A percentile compares a stretch with the other conserved stretches of the same genome.
These are phyloP conservation scores for Colletotrichum somersetense DNA, from an alignment of 2,329 filamentous ascomycete genomes.

Conservation along the genomic window DNA sequence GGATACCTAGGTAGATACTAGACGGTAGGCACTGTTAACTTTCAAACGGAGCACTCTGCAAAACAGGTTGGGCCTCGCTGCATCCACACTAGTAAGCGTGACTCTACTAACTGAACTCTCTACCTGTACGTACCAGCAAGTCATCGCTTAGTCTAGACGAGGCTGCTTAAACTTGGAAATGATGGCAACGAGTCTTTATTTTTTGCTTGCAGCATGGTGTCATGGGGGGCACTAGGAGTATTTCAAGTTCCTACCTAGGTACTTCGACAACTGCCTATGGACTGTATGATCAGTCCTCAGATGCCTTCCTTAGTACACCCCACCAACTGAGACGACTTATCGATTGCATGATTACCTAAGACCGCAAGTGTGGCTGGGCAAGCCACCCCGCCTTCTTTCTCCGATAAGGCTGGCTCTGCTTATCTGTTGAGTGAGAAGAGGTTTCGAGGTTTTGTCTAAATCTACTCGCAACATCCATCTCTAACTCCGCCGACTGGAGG, in stretches of 20 bases:
- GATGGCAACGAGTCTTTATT: no score
- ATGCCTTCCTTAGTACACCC: background rate
- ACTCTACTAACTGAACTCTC: background rate
- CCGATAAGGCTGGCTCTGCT: background rate
- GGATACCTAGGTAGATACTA: background rate
- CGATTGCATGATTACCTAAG: constrained; percentile 14
- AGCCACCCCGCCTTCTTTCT: constrained; percentile 2
- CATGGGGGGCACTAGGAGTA: background rate
- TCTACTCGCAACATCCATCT: background rate
- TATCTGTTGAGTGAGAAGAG: constrained; percentile 8
- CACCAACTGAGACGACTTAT: constrained; percentile 5
- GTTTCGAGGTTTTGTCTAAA: constrained; percentile 8
- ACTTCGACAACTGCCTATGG: no score
- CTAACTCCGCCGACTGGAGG: background rate
- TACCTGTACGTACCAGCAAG: background rate
- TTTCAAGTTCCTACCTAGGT: background rate
- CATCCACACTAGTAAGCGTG: background rate
- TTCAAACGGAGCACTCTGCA: background rate
- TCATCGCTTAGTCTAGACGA: background rate
- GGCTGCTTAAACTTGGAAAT: background rate
- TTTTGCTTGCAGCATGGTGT: background rate
- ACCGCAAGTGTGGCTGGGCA: background rate
- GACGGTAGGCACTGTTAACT: background rate
- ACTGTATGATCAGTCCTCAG: no score
- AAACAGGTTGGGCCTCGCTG: background rate